Conservation (phyloP, 441 rosid genomes). For the Gossypium trilobum region DNA sequence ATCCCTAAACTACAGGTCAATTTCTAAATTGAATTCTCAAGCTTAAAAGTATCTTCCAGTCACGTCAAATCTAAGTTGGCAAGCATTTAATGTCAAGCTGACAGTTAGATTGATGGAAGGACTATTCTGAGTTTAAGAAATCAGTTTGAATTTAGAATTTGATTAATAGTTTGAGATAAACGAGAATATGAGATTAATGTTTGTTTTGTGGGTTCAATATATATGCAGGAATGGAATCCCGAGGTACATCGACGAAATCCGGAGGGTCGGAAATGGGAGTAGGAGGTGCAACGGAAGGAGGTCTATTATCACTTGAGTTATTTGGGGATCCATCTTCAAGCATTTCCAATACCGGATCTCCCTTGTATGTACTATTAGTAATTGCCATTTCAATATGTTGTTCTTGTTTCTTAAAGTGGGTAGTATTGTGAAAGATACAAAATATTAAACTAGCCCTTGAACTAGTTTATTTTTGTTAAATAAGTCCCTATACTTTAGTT, state of each 20-base stretch:
- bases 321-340: conserved; percentile 40
- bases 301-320: conserved; percentile 47
- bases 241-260: conserved; percentile 23
- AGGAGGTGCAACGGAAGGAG: conserved; percentile 25
- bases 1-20: too few species aligned
- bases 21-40: background rate
- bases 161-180: background rate
- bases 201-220: background rate
- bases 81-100: too few species aligned
- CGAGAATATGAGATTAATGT: background rate
- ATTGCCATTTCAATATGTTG: background rate
- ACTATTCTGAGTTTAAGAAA: too few species aligned
- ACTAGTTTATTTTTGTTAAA: too few species aligned
- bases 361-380: conserved; percentile 30
- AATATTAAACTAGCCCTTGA: too few species aligned
- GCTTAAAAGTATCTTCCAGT: background rate
- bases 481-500: too few species aligned
- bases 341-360: conserved; percentile 29
- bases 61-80: too few species aligned
- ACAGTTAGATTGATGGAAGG: too few species aligned
- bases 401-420: background rate
- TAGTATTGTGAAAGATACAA: too few species aligned
- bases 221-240: conserved; percentile 55
- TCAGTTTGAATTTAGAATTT: background rate
- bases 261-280: conserved; percentile 36